Percentiles rank a stretch among this genome's conserved stretches.
These are phyloP conservation scores for Leucocoprinus sp. DNA, from an alignment of 768 basidiomycete species.

Conservation along the genomic window DNA sequence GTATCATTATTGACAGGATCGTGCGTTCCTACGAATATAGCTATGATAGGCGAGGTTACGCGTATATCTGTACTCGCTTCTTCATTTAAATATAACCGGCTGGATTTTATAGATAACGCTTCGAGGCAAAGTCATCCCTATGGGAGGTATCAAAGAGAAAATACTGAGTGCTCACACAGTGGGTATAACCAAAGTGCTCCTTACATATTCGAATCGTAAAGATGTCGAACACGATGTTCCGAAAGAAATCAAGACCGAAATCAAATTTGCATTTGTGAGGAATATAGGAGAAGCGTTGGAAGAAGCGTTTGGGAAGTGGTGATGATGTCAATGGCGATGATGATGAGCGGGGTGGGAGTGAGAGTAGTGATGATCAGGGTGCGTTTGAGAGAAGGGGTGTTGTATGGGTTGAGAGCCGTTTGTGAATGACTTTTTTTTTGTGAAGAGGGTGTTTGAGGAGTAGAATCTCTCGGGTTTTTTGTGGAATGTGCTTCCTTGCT, in stretches of 20 bases:
- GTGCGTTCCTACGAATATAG: conserved; percentile 61
- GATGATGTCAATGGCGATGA: conserved; percentile 46
- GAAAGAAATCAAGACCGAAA: conserved; percentile 58
- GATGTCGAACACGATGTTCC: conserved; percentile 85
- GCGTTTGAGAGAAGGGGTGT: not conserved
- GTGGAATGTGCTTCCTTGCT: not conserved
- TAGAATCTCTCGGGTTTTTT: not conserved
- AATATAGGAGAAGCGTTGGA: conserved; percentile 76
- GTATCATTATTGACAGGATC: conserved; percentile 78
- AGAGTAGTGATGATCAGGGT: not conserved
- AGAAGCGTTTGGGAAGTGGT: conserved; percentile 72
- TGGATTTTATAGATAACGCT: conserved; percentile 54
- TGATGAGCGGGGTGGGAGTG: not conserved
- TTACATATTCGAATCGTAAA: conserved; percentile 79
- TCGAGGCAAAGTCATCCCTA: conserved; percentile 71
- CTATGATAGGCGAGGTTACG: conserved; percentile 94
- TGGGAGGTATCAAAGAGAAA: conserved; percentile 91
- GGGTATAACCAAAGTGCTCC: conserved; percentile 71
- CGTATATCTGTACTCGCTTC: no score
- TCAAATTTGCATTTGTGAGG: conserved; percentile 77
- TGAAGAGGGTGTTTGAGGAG: not conserved
- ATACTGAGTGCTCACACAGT: conserved; percentile 87
- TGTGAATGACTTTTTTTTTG: conserved; percentile 22
- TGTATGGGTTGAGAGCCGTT: conserved; percentile 43
- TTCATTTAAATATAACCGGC: no score